Conservation (phyloP, 805 yeast species). For the Barnettozyma californica region DNA sequence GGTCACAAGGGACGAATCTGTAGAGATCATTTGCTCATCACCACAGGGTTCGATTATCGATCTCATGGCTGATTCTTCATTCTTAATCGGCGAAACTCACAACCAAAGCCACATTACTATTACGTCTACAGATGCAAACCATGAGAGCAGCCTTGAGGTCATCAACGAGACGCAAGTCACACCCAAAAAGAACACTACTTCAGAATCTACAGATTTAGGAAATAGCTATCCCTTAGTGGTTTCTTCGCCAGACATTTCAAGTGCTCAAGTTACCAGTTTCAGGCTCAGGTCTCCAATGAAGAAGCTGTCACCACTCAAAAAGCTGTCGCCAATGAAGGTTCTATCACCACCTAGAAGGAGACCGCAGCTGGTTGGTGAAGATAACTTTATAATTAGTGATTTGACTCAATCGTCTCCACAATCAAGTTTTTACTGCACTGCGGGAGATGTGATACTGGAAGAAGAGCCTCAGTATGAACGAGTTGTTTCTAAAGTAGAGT, state of each 20-base stretch:
- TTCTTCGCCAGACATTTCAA: constrained; percentile 10
- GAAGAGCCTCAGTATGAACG: constrained; percentile 4
- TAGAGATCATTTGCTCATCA: constrained; percentile 11
- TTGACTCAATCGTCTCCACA: constrained; percentile 12
- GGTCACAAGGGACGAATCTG: background rate
- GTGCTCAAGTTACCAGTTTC: constrained; percentile 25
- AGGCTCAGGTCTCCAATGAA: constrained; percentile 21
- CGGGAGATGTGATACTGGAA: constrained; percentile 1
- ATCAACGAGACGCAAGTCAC: background rate
- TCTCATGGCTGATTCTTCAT: constrained; percentile 12
- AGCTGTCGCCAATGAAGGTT: constrained; percentile 14
- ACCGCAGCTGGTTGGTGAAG: constrained; percentile 9
- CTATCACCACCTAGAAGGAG: constrained; percentile 2
- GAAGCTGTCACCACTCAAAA: constrained; percentile 15
- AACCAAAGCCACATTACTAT: constrained; percentile 7
- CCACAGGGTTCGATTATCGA: constrained; percentile 18
- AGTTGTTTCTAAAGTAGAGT: constrained; percentile 13
- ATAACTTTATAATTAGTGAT: constrained; percentile 19
- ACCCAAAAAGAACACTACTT: background rate
- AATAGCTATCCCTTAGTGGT: background rate
- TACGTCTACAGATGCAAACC: background rate
- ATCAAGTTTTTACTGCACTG: constrained; percentile 1
- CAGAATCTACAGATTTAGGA: background rate
- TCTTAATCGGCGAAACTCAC: constrained; percentile 5
- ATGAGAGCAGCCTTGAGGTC: background rate